These are phyloP conservation scores for Scheffersomyces segobiensis DNA, from an alignment of 1,139 yeast genomes.

Conservation along the genomic window DNA sequence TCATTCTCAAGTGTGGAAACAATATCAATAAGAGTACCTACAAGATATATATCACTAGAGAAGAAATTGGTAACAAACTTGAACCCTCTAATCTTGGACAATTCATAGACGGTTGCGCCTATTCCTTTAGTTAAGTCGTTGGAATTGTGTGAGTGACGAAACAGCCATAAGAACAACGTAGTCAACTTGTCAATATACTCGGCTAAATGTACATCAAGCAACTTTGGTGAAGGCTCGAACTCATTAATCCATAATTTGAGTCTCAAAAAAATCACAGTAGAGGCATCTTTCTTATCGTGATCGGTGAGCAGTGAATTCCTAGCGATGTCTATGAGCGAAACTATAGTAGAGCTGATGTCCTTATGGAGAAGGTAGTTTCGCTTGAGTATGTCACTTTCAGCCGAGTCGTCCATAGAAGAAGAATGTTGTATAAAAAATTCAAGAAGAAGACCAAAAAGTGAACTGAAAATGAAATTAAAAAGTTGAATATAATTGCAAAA, in stretches of 20 bases:
- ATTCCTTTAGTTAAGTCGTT: conserved; percentile 6
- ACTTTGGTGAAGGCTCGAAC: conserved; percentile 58
- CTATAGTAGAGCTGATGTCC: conserved; percentile 8
- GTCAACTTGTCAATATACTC: conserved; percentile 31
- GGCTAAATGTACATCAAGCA: conserved; percentile 45
- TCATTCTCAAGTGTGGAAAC: conserved; percentile 39
- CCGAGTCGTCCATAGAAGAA: conserved; percentile 20
- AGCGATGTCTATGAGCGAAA: conserved; percentile 1
- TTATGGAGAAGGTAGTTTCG: conserved; percentile 19
- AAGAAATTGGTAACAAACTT: conserved; percentile 60
- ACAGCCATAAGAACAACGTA: conserved; percentile 22
- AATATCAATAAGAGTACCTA: conserved; percentile 36
- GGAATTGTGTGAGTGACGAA: neutral
- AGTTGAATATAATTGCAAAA: neutral
- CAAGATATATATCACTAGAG: conserved; percentile 56
- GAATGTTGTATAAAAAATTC: neutral
- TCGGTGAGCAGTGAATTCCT: conserved; percentile 1
- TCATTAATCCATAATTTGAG: conserved; percentile 26
- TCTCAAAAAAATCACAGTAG: conserved; percentile 7
- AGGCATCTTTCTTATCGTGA: conserved; percentile 9
- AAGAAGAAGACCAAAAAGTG: neutral
- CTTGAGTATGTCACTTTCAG: conserved; percentile 17
- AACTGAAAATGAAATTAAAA: too few species aligned
- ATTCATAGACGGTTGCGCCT: conserved; percentile 48
- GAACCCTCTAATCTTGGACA: conserved; percentile 67